These are phyloP conservation scores for Alternaria sp. DNA, from an alignment of 2,329 filamentous ascomycete genomes.

Conservation along the genomic window DNA sequence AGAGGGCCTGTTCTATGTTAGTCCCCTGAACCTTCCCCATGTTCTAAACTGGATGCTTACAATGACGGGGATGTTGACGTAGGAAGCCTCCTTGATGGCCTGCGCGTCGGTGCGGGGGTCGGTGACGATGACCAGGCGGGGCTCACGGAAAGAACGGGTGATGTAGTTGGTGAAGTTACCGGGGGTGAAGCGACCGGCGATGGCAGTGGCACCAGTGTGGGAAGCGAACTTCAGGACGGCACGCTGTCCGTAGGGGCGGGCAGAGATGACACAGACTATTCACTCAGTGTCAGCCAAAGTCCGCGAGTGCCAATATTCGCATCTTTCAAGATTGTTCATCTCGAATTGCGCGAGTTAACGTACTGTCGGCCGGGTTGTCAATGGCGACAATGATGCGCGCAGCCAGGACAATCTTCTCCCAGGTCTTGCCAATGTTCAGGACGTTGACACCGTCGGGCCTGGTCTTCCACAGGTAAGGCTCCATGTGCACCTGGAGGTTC, in stretches of 20 bases:
- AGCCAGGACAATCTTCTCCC: conserved; percentile 99
- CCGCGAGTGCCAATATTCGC: background rate
- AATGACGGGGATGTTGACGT: conserved; percentile 99
- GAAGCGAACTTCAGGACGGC: conserved; percentile 99
- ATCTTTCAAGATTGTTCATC: conserved; percentile 4
- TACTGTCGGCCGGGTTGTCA: conserved; percentile 98
- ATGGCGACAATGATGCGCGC: conserved; percentile 98
- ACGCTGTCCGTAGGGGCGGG: conserved; percentile 99
- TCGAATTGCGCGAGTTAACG: conserved; percentile 46
- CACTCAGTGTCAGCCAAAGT: conserved; percentile 19
- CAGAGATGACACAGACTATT: conserved; percentile 82
- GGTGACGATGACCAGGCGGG: conserved; percentile 98
- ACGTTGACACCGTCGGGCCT: conserved; percentile 98
- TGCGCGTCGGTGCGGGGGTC: conserved; percentile 99
- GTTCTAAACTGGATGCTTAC: conserved; percentile 22
- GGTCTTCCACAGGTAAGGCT: conserved; percentile 99
- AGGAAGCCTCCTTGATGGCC: conserved; percentile 99
- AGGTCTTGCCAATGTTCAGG: conserved; percentile 99
- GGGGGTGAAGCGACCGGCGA: conserved; percentile 99
- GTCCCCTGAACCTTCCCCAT: background rate
- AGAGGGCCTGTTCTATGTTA: conserved; percentile 68
- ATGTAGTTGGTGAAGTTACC: conserved; percentile 99
- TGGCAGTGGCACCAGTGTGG: conserved; percentile 97
- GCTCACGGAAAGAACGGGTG: conserved; percentile 99
- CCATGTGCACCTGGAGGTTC: conserved; percentile 99